Base-by-base conservation (phyloP, 2,329 filamentous ascomycete genomes). In the Fusarium caatingaense region DNA sequence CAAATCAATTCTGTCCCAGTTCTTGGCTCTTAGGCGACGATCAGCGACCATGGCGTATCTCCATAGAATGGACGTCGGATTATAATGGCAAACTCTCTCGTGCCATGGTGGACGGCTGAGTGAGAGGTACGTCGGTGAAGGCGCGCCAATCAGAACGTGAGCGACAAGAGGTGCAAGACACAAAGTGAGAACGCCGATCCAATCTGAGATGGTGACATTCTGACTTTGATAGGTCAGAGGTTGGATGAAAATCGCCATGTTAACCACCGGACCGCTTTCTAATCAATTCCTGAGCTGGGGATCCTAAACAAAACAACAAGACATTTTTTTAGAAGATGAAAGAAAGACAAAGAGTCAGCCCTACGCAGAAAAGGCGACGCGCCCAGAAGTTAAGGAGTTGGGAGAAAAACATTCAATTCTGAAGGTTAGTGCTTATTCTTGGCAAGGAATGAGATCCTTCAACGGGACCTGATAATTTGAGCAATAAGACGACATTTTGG, bases 41-140 rank as follows among this genome's bases (percentile, higher is more conserved):
- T 68, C 66, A 1, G 64, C 23, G 7, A 69, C 45, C 4, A 41
- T 27, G 1, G 41, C 60, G 8, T 69, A 69, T 8, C 66, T 44
- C 66, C 66, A 68, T 1, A 69, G 32, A 4, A 69, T 68, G 2
- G 64, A 69, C 2, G 66, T 68, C 8, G 66, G 66, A 3, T 68
- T 69, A 3, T 68, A 69, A 9, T 65, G 66, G 3, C 66, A 69
- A 4, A 69, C 10, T 3, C 51, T 32, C 9, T 68, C 64, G 12
- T 68, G 64, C 60, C 60, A 69, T n/a, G 44, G 16, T 1, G 66
- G 66, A 20, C 60, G 56, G 10, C 56, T 55, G 6, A 44, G 2
- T 1, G 42, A 30, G 9, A 68, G 56, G 18, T 46, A 61, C 2
- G 60, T 41, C 8, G 60, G 56, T 9, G 41, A 50, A 25, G 66